Percentiles rank a stretch among this genome's conserved stretches.
phyloP scores from a whole-genome alignment of 2,329 filamentous ascomycete species.

The Arachnomyces sp. region DNA sequence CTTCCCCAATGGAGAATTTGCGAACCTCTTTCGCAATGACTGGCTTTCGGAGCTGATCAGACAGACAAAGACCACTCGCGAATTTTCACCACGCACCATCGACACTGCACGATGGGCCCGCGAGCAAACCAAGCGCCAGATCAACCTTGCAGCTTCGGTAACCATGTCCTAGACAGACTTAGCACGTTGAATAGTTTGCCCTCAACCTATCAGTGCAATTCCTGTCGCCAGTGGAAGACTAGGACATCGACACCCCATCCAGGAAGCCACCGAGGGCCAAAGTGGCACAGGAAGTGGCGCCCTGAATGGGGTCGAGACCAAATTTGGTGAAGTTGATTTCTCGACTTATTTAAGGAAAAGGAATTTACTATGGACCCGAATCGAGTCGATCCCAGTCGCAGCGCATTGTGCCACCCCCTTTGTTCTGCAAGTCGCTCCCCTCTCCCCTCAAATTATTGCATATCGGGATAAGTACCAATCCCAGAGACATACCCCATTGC shows the following conservation, averaged over 20 bases:
- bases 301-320: constrained; percentile 7
- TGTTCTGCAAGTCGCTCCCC: not conserved
- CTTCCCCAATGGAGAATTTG: constrained; percentile 83
- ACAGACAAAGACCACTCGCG: constrained; percentile 81
- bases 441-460: constrained; percentile 3
- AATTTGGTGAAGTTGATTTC: not conserved
- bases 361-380: not conserved
- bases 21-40: constrained; percentile 76
- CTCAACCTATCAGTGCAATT: not conserved
- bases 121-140: constrained; percentile 91
- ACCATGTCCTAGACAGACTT: constrained; percentile 30
- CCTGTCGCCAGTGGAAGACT: too few species aligned
- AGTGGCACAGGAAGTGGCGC: constrained; percentile 14
- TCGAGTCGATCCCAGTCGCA: constrained; percentile 1
- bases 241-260: constrained; percentile 6
- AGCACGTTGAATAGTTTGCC: not conserved
- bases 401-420: not conserved
- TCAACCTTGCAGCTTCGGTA: constrained; percentile 29
- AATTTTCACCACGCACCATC: constrained; percentile 75
- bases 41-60: constrained; percentile 87
- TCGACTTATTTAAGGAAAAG: not conserved
- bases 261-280: constrained; percentile 9
- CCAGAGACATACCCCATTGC: constrained; percentile 2
- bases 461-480: constrained; percentile 1
- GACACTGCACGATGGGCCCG: constrained; percentile 96